These are phyloP conservation scores for Ophiostoma triangulosporum DNA, from an alignment of 2,329 filamentous ascomycete species.

Conservation along the genomic window DNA sequence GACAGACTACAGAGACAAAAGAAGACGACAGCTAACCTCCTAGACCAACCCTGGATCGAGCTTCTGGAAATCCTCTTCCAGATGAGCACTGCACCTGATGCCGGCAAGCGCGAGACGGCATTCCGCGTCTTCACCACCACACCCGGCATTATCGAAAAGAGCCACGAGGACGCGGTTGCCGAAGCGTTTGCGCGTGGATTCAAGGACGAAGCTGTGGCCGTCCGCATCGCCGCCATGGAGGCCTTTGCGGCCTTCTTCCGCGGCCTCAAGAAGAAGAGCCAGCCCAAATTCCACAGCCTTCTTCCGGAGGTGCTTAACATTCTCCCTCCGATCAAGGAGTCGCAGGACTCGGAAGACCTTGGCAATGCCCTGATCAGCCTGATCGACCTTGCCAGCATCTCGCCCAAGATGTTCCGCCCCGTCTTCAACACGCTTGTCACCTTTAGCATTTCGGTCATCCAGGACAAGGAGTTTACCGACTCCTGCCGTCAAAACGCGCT, in stretches of 20 bases:
- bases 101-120: constrained; percentile 77
- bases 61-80: constrained; percentile 76
- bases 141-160: constrained; percentile 87
- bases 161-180: constrained; percentile 84
- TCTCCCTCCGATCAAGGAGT: constrained; percentile 83
- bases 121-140: constrained; percentile 94
- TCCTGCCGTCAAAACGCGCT: constrained; percentile 86
- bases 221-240: constrained; percentile 88
- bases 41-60: constrained; percentile 80
- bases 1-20: not conserved
- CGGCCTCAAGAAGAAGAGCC: constrained; percentile 73
- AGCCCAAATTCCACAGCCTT: constrained; percentile 75
- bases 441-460: constrained; percentile 85
- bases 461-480: constrained; percentile 88
- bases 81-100: constrained; percentile 72
- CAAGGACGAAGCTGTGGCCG: constrained; percentile 70
- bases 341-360: constrained; percentile 78
- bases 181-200: constrained; percentile 85
- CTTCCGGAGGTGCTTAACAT: constrained; percentile 90
- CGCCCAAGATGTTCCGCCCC: constrained; percentile 92
- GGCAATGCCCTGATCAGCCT: constrained; percentile 80
- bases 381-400: constrained; percentile 88
- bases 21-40: not conserved
- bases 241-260: constrained; percentile 95
- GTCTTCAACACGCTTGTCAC: constrained; percentile 88